A percentile compares a stretch with the other conserved stretches of the same genome.
Conservation (phyloP, 2,329 filamentous ascomycete genomes). For the Didymella pomorum region DNA sequence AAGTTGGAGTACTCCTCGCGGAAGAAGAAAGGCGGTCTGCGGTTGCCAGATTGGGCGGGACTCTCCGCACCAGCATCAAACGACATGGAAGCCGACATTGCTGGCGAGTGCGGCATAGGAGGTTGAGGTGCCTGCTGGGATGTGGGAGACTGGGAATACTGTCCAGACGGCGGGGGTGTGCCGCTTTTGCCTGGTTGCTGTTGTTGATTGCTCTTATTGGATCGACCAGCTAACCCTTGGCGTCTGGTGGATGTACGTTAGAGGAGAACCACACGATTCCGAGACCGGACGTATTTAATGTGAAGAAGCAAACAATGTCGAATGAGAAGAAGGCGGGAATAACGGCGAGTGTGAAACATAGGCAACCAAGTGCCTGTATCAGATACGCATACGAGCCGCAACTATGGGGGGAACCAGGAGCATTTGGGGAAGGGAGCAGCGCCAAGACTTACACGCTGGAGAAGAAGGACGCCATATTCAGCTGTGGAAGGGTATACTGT, state of each 20-base stretch:
- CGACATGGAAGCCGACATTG: conserved; percentile 62
- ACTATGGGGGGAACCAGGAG: conserved; percentile 33
- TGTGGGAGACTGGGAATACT: conserved; percentile 47
- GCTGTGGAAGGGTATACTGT: conserved; percentile 21
- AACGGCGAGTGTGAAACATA: conserved; percentile 33
- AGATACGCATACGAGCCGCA: conserved; percentile 35
- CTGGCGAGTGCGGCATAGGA: conserved; percentile 48
- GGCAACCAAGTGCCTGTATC: conserved; percentile 40
- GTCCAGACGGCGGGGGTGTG: conserved; percentile 48
- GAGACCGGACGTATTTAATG: conserved; percentile 15
- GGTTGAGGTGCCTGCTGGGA: conserved; percentile 45
- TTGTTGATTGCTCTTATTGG: conserved; percentile 51
- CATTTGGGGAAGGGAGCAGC: conserved; percentile 40
- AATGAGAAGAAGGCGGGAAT: conserved; percentile 25
- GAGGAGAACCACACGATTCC: conserved; percentile 25
- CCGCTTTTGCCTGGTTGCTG: conserved; percentile 46
- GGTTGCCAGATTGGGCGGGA: conserved; percentile 58
- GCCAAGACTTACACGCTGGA: conserved; percentile 55
- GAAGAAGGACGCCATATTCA: conserved; percentile 53
- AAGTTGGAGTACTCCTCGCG: conserved; percentile 79
- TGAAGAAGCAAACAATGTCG: conserved; percentile 8
- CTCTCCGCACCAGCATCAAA: conserved; percentile 62
- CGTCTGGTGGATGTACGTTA: conserved; percentile 45
- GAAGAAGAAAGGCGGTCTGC: conserved; percentile 77
- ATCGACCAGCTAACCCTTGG: conserved; percentile 55